Percentiles rank a stretch among this genome's conserved stretches.
Evolutionary conservation across 257 asterid species (phyloP).

Genomic region (Echites panduratus): DNA sequence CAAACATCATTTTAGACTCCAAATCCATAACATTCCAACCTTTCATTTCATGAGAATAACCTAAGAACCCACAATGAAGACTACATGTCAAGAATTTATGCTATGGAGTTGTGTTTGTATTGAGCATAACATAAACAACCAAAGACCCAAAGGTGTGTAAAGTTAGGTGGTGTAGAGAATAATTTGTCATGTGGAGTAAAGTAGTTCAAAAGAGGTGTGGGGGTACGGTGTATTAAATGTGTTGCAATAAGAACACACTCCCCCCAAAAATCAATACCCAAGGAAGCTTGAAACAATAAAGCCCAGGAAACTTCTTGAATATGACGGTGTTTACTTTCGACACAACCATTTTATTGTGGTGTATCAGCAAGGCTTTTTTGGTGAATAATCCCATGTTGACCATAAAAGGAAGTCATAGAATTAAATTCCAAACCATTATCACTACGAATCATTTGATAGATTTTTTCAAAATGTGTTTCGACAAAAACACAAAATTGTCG

Average conservation of each 20-base stretch:
- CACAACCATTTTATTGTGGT: slow-evolving; percentile 3
- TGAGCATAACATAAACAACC: slow-evolving; percentile 2
- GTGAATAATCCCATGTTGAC: not conserved
- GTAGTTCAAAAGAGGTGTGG: not conserved
- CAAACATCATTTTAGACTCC: not conserved
- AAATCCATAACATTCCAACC: not conserved
- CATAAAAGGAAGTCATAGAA: not conserved
- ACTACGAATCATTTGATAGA: not conserved
- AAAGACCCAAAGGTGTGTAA: not conserved
- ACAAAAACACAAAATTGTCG: not conserved
- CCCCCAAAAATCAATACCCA: not conserved
- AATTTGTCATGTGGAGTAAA: not conserved
- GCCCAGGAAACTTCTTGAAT: too few species aligned
- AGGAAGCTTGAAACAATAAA: too few species aligned
- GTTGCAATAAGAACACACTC: not conserved
- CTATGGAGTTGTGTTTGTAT: too few species aligned
- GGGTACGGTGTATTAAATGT: not conserved
- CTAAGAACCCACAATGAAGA: not conserved
- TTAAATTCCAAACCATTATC: not conserved
- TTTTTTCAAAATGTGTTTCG: not conserved
- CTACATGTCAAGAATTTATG: not conserved
- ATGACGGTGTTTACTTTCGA: not conserved
- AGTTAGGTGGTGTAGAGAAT: not conserved
- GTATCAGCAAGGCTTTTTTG: not conserved
- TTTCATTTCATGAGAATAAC: not conserved